A percentile compares a stretch with the other conserved stretches of the same genome.
Evolutionary conservation across 1,284 basidiomycete species (phyloP).

Genomic region (Porodaedalea pini): DNA sequence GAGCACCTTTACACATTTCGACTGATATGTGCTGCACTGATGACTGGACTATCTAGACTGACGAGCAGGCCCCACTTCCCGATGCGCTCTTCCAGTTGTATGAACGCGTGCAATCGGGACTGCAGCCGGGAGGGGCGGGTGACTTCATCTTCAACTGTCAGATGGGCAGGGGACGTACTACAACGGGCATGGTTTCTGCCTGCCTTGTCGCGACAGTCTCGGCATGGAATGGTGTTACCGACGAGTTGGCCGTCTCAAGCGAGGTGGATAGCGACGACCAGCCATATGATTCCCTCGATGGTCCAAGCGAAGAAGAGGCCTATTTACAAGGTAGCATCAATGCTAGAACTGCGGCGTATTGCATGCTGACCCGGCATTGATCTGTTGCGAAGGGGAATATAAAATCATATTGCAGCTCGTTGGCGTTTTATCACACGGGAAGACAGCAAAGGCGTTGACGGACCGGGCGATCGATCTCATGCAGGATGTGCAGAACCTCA

Average conservation of each 20-base stretch:
- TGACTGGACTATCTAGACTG: too few relatives aligned
- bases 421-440: slow-evolving; percentile 83
- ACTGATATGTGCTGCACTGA: too few relatives aligned
- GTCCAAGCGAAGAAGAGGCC: slow-evolving; percentile 79
- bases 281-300: slow-evolving; percentile 67
- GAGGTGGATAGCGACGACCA: slow-evolving; percentile 41
- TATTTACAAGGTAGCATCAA: slow-evolving; percentile 69
- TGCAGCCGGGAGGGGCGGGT: slow-evolving; percentile 49
- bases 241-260: slow-evolving; percentile 33
- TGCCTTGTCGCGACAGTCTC: slow-evolving; percentile 81
- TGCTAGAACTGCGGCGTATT: background rate
- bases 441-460: slow-evolving; percentile 89
- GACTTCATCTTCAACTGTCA: slow-evolving; percentile 90
- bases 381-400: slow-evolving; percentile 75
- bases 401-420: slow-evolving; percentile 95
- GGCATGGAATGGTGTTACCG: slow-evolving; percentile 49
- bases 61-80: slow-evolving; percentile 93
- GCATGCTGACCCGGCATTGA: background rate
- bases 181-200: slow-evolving; percentile 92
- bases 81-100: slow-evolving; percentile 78
- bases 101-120: slow-evolving; percentile 63
- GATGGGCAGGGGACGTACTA: slow-evolving; percentile 80
- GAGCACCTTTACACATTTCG: too few relatives aligned
- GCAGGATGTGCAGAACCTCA: slow-evolving; percentile 92
- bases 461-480: slow-evolving; percentile 88